A percentile compares a stretch with the other conserved stretches of the same genome.
Evolutionary conservation across 2,329 filamentous ascomycete species (phyloP).

Genomic region (Calonectria crousiana): DNA sequence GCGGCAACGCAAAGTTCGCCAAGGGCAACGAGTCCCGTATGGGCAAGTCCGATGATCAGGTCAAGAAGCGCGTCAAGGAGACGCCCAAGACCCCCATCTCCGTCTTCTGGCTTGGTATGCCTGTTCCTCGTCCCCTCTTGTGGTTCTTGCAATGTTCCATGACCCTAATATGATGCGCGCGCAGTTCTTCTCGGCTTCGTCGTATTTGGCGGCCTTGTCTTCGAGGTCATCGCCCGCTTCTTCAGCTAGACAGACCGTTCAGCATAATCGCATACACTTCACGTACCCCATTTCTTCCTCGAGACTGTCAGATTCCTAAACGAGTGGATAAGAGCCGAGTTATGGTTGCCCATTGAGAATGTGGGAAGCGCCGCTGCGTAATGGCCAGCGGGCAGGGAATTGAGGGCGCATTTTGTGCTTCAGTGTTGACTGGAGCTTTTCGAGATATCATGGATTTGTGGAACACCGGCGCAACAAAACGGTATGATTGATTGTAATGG

Average conservation of each 20-base stretch:
- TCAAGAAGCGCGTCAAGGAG: conserved; percentile 72
- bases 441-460: conserved; percentile 42
- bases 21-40: conserved; percentile 79
- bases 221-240: conserved; percentile 69
- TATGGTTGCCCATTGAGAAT: conserved; percentile 18
- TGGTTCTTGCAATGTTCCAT: neutral
- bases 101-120: conserved; percentile 71
- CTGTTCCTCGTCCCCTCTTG: neutral
- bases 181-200: conserved; percentile 70
- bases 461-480: conserved; percentile 44
- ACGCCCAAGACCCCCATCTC: conserved; percentile 71
- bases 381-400: conserved; percentile 17
- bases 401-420: conserved; percentile 32
- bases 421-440: conserved; percentile 31
- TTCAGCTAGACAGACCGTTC: conserved; percentile 50
- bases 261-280: conserved; percentile 11
- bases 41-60: conserved; percentile 76
- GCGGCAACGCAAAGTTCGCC: conserved; percentile 83
- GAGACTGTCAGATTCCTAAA: conserved; percentile 15
- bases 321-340: conserved; percentile 11
- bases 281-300: conserved; percentile 21
- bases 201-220: conserved; percentile 71
- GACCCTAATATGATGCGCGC: conserved; percentile 20
- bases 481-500: conserved; percentile 38
- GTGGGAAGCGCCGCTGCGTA: conserved; percentile 9